Evolutionary conservation across 345 rosid genomes (phyloP), one percentile per base, ranked within the genome.

Genomic region (Pseudoturritis turrita): DNA sequence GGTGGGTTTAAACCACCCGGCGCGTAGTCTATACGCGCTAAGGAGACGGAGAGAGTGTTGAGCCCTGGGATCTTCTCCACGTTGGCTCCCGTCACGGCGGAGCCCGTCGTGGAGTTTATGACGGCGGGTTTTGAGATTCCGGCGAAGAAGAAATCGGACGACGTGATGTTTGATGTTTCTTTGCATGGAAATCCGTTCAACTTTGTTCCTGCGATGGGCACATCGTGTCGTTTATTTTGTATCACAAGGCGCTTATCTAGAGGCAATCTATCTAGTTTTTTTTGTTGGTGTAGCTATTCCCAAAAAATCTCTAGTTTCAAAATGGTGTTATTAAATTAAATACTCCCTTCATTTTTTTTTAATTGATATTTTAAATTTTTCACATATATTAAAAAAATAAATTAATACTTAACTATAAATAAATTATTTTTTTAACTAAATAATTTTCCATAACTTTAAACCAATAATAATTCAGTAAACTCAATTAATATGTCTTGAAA

Each of bases 141-240:
- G 51, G 58, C 79, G 39, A 83, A 88, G 77, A 81, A 84, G 68
- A 88, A 86, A 70, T 88, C 93, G 3, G 73, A 75, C 21, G 79
- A 84, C 10, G 90, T 77, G 18, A 83, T 68, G 56, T 86, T 81
- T 28, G 79, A 78, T 7, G 56, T 80, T 13, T 77, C 82, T 37
- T 88, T 88, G 81, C 93, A 88, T 11, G 74, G 65, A 57, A 87
- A 87, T 15, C 92, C 92, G 15, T 87, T 87, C 44, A 87, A 59
- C 71, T 79, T 84, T 11, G 74, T 71, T 45, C 84, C 92, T 88
- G 68, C 45, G 6, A 40, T 13, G 2, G 10, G 5, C 52, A 73
- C 19, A 54, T 39, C 22, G 44, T 39, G 44, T 25, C 25, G 53
- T 74, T 74, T 67, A 45, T 40, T 40, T 37, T 26, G 56, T 37